Base-by-base conservation (phyloP, 148 eudicot genomes). In the Chenopodium formosanum region DNA sequence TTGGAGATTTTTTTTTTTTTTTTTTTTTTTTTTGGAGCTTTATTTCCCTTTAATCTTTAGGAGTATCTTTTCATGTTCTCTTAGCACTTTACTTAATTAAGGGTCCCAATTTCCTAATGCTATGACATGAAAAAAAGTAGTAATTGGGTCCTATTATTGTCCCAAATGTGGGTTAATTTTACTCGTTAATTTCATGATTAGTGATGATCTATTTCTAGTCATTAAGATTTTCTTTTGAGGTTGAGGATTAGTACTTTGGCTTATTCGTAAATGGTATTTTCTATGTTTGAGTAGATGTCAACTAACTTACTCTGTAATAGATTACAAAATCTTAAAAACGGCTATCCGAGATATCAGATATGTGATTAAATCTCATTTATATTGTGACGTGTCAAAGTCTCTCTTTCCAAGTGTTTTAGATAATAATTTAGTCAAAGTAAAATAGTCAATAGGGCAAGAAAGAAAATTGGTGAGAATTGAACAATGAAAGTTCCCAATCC, bases 31-130 rank as follows among this genome's bases (percentile, higher is more conserved):
- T 25, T 25, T 25, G 0, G 48, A 22, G 71, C 25, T 40, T 78
- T 78, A 7, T 22, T 56, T 53, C 11, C 16, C 44, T 32, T 22
- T 52, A 16, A 16, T 27, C 31, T 9, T 47, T 14, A 0, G 64
- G 20, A 40, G 73, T 52, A 74, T 68, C 79, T 76, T 75, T 75
- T 50, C 73, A 75, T 53, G 82, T 80, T 73, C 71, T 23, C 46
- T 80, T 62, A 20, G 46, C 82, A 80, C 56, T 80, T 72, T 40
- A 63, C 29, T 73, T 2, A 46, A 44, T 80, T 29, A 25, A 50
- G 62, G 74, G 81, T 69, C 74, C 81, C 13, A 23, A 69, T 27
- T 64, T 65, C 22, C 79, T 62, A 76, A 31, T 32, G 32, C 11
- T 32, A 12, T 16, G 65, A 53, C 66, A 75, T 58, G 25, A 31